Evolutionary conservation across 2,329 filamentous ascomycete species (phyloP).

Genomic region (Alternaria consortialis): DNA sequence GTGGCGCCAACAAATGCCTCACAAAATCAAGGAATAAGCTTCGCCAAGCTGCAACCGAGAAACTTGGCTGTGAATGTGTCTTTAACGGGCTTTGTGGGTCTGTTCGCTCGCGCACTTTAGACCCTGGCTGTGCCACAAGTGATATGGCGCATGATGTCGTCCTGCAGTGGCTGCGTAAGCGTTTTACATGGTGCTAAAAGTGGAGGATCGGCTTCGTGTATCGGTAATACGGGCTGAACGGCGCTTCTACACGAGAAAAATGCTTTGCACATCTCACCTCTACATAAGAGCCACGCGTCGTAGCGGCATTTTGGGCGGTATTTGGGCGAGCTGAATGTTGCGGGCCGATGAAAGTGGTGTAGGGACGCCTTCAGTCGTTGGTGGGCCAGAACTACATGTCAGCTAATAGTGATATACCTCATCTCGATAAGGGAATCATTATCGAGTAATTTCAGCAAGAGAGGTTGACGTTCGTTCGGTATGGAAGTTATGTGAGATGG

Average conservation of each 20-base stretch:
- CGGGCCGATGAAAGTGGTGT: background rate
- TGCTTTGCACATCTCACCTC: background rate
- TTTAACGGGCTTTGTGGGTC: background rate
- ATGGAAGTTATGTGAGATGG: background rate
- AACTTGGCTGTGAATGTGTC: conserved; percentile 39
- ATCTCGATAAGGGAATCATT: background rate
- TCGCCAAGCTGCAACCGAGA: conserved; percentile 31
- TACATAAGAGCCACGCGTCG: background rate
- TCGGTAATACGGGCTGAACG: background rate
- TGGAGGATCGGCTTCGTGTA: background rate
- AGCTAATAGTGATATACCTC: background rate
- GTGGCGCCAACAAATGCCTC: conserved; percentile 36
- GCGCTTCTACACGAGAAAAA: background rate
- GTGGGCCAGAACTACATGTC: background rate
- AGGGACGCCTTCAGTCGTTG: background rate
- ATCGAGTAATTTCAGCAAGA: background rate
- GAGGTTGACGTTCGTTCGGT: background rate
- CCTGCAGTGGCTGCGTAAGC: conserved; percentile 28
- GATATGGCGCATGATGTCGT: conserved; percentile 17
- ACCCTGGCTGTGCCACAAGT: conserved; percentile 22
- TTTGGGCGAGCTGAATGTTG: background rate
- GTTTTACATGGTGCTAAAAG: background rate
- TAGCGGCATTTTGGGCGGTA: background rate
- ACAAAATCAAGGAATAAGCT: conserved; percentile 36
- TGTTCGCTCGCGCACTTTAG: background rate